Evolutionary conservation across 1,284 basidiomycete genomes (phyloP).

Genomic region (Leccinum pallidistipes): DNA sequence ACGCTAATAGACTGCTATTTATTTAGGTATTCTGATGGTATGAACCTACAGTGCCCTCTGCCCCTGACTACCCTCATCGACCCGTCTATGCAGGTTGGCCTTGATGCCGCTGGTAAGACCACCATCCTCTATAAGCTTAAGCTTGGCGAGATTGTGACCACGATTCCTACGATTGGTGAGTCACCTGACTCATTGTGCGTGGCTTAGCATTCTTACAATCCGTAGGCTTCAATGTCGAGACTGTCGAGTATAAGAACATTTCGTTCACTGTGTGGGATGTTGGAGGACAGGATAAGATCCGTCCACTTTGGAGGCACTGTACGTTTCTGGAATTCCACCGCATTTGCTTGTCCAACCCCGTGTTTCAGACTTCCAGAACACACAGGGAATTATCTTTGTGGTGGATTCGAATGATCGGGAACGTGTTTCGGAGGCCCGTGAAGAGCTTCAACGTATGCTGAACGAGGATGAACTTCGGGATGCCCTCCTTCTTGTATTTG

Average conservation of each 20-base stretch:
- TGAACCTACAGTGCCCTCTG: constrained; percentile 10
- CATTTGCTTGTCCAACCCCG: constrained; percentile 25
- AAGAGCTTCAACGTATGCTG: constrained; percentile 99
- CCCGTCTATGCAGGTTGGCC: constrained; percentile 68
- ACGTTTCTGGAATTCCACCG: constrained; percentile 36
- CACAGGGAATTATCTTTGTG: constrained; percentile 99
- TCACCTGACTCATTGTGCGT: constrained; percentile 36
- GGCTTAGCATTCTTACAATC: constrained; percentile 25
- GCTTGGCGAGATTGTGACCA: constrained; percentile 98
- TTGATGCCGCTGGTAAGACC: constrained; percentile 97
- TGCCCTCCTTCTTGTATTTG: constrained; percentile 97
- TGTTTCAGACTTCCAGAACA: constrained; percentile 97
- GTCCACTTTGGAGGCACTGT: constrained; percentile 99
- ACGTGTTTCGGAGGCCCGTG: constrained; percentile 98
- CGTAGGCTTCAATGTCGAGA: constrained; percentile 98
- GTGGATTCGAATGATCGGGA: constrained; percentile 99
- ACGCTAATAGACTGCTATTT: constrained; percentile 39
- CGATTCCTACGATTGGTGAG: constrained; percentile 96
- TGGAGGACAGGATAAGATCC: constrained; percentile 86
- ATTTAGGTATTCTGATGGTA: constrained; percentile 76
- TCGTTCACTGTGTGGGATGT: constrained; percentile 93
- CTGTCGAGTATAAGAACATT: constrained; percentile 91
- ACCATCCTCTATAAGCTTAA: constrained; percentile 99
- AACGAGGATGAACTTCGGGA: constrained; percentile 99
- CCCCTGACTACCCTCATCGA: constrained; percentile 7